phyloP scores from a whole-genome alignment of 352 stramenopile species.

The Proteromonas lacertae region DNA sequence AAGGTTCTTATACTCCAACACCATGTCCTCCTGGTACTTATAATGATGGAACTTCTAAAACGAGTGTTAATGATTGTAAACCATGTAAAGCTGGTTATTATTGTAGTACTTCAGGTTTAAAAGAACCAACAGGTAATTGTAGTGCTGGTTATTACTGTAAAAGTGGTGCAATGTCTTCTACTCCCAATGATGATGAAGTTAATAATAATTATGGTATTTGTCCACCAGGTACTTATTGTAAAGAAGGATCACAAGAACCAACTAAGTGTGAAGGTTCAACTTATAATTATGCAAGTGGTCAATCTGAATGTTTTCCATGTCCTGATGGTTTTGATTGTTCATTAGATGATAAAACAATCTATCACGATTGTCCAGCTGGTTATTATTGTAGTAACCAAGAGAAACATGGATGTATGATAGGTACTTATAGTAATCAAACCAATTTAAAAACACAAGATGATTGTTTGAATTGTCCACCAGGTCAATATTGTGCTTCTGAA shows the following conservation, averaged over 20 bases:
- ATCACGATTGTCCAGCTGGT: conserved; percentile 9
- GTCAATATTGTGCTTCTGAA: conserved; percentile 9
- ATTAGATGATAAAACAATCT: conserved; percentile 6
- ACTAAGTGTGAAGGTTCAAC: conserved; percentile 16
- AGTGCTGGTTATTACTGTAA: conserved; percentile 47
- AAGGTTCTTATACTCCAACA: not conserved
- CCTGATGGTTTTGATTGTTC: conserved; percentile 29
- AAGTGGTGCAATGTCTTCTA: conserved; percentile 2
- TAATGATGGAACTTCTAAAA: not conserved
- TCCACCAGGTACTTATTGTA: conserved; percentile 9
- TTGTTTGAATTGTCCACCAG: conserved; percentile 7
- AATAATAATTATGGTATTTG: conserved; percentile 15
- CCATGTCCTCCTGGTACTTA: conserved; percentile 5
- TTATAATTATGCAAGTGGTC: conserved; percentile 9
- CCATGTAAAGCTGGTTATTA: conserved; percentile 16
- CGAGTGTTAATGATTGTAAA: conserved; percentile 15
- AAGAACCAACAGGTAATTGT: conserved; percentile 22
- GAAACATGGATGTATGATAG: conserved; percentile 8
- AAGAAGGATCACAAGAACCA: conserved; percentile 20
- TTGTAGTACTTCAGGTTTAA: conserved; percentile 1
- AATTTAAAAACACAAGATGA: conserved; percentile 1
- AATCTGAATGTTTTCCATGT: conserved; percentile 13
- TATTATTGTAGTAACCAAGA: conserved; percentile 6
- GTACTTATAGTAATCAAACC: conserved; percentile 9
- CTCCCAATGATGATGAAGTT: conserved; percentile 17